Base-by-base conservation (phyloP, 768 basidiomycete genomes). In the Leccinum pellstonianum region DNA sequence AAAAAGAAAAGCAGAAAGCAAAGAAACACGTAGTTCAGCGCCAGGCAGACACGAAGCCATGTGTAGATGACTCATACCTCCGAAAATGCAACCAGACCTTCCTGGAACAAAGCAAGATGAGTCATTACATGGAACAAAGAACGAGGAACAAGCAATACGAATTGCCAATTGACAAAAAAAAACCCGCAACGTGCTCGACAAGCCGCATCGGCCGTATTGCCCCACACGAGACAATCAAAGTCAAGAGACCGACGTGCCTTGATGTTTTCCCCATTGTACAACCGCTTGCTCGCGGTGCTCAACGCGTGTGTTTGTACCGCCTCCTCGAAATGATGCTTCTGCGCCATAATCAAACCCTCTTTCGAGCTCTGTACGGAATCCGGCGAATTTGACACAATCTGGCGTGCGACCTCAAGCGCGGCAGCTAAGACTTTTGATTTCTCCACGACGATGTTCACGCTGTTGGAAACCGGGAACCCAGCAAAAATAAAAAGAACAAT, bases 301-400 rank as follows among this genome's bases (percentile, higher is more conserved):
- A 77, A 70, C 8, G 77, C 68, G 55, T 85, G 84, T 0, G 74
- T 74, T 8, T 73, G 50, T 4, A 86, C 77, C 0, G 82, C 77
- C 14, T 84, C 79, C 23, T 84, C 80, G 47, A 84, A 73, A 43
- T 80, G 79, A n/a, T 79, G 77, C 46, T 78, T 75, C 61, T 86
- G 81, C 2, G 82, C 75, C 3, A 88, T 70, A 15, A 89, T 55
- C 9, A 95, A 75, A 1, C 81, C 88, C n/a, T 80, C 77, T 70
- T 93, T 95, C 3, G 90, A 88, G 50, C 83, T 80, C 64, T 89
- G 87, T 1, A 93, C 86, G 0, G 91, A 80, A 70, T 93, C 93
- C 0, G 92, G 93, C 1, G 90, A 91, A 65, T 89, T 90, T 23
- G 69, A 67, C 15, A 73, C 73, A 61, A 93, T 85, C 56, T 81